These are phyloP conservation scores for Umbelopsis isabellina DNA, from an alignment of 192 early-diverging fungal species.

Conservation along the genomic window DNA sequence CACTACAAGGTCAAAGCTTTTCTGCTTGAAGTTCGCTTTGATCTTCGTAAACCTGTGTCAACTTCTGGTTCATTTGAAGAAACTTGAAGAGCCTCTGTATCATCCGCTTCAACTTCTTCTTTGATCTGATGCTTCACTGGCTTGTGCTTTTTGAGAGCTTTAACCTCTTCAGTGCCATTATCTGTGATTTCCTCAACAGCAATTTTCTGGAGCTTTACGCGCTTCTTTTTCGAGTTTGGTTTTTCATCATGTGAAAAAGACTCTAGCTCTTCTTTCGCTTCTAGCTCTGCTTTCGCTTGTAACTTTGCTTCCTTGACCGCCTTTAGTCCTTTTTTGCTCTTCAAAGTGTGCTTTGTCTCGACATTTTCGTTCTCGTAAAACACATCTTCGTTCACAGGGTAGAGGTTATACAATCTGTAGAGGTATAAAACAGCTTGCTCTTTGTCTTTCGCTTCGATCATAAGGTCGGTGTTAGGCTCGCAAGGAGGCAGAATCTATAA, in stretches of 20 bases:
- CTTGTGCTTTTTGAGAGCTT: too few relatives aligned
- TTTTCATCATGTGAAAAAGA: background rate
- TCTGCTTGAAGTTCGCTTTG: background rate
- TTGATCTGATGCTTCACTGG: too few relatives aligned
- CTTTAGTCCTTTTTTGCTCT: background rate
- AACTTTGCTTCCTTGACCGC: background rate
- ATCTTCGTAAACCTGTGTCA: background rate
- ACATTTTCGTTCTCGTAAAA: background rate
- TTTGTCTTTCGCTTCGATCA: constrained; percentile 64
- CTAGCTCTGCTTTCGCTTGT: background rate
- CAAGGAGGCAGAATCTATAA: constrained; percentile 46
- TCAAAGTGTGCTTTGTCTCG: constrained; percentile 6
- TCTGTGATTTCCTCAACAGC: background rate
- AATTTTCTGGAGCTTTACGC: background rate
- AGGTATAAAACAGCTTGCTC: constrained; percentile 57
- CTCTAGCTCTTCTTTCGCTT: background rate
- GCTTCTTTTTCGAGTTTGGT: background rate
- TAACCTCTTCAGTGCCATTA: background rate
- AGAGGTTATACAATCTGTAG: constrained; percentile 38
- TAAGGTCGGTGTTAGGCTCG: constrained; percentile 48
- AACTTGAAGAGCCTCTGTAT: too few relatives aligned
- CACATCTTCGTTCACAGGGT: constrained; percentile 27
- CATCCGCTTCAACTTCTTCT: too few relatives aligned
- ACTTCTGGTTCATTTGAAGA: too few relatives aligned
- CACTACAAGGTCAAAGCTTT: background rate